Base-by-base conservation (phyloP, 2,329 filamentous ascomycete species). In the Sclerotinia spermophila region DNA sequence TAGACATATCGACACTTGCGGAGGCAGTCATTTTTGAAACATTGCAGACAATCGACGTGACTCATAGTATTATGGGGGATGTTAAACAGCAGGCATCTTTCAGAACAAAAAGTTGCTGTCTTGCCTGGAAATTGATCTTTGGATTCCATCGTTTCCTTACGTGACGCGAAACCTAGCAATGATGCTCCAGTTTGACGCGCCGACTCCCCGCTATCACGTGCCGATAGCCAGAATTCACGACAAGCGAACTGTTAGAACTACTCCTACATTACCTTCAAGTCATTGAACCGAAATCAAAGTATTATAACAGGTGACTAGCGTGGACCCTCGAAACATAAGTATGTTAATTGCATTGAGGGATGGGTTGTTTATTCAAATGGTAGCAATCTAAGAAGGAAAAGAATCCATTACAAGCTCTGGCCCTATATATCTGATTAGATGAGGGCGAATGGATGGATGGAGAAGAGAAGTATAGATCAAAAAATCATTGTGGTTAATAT, bases 1-100 rank as follows among this genome's bases (percentile, higher is more conserved):
- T 71, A 21, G 74, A 73, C 35, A 71, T 65, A n/a, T 71, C 51
- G 56, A 73, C 70, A 40, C 60, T 55, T 61, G 69, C 33, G 48
- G 67, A 65, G 15, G 68, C 64, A 68, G 72, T 72, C 72, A 73
- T 71, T 7, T 55, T 65, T 27, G 21, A 38, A 61, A 48, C 48
- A 55, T 64, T 59, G 19, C n/a, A 64, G 38, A 56, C 51, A 56
- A 53, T 24, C 56, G 21, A 30, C 42, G n/a, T 67, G 68, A 67
- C 40, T 73, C 73, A 74, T 75, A 44, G 55, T n/a, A 7, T 30
- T 11, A 11, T 11, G 21, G 17, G 13, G 10, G 21, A 19, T n/a
- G 33, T 68, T 48, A n/a, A 44, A 15, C 42, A 40, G 24, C 27
- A 42, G 45, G 33, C 33, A 53, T 21, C 17, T 21, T n/a, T 59